Evolutionary conservation across 306 rosid species (phyloP), one percentile per base, ranked within the genome.

Genomic region (Castanea sativa): DNA sequence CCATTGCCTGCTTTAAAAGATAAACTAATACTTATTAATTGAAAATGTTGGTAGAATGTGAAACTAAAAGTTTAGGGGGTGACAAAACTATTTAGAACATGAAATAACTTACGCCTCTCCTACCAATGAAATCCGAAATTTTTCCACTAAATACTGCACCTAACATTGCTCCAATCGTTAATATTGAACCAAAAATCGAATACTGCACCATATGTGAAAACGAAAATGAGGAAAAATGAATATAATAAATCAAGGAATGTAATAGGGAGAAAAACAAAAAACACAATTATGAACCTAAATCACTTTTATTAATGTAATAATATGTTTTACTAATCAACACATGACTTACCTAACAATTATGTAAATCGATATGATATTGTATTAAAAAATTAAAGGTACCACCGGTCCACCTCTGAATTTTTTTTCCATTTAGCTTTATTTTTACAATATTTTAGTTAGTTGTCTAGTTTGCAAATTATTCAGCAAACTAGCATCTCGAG

Each of bases 1-100:
- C 89, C 98, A 92, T 94, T 16, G 97, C 86, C 98, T 92, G 86
- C 73, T 25, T 72, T 78, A 49, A 23, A 82, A 19, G 79, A 67
- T 27, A 84, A 80, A 20, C 58, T 59, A 43, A 83, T 38, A 5
- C 65, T 29, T 32, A 27, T 14, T 76, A 60, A 33, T 20, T 67
- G 4, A 57, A 67, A 49, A 27, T 16, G 8, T 19, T 5, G 35
- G 29, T 32, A 3, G 5, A 5, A 16, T 29, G 30, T 59, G 19
- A 61, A 61, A 61, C 32, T 25, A 13, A 25, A 25, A 60, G 7
- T 23, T 25, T 60, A 4, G 67, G 67, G 67, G 35, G 35, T 1
- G 6, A 18, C 7, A 12, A 5, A 23, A 60, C 12, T 60, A 60
- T 60, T 60, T 25, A 25, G 32, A 60, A 16, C 11, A 60, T 10